These are phyloP conservation scores for Solanum lignicaule DNA, from an alignment of 257 asterid species.

Conservation along the genomic window DNA sequence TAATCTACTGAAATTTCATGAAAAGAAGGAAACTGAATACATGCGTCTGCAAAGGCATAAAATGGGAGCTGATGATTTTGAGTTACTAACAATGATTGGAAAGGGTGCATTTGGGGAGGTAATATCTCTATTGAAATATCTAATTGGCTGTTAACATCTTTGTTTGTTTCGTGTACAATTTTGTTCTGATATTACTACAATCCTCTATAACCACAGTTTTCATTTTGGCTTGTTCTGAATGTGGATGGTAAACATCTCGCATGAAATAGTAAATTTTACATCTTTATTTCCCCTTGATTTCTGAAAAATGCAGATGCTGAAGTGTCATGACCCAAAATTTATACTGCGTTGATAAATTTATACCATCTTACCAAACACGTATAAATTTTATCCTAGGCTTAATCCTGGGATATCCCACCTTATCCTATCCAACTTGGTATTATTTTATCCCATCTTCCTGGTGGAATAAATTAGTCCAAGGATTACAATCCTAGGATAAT, in stretches of 20 bases:
- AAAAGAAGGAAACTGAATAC: slow-evolving; percentile 96
- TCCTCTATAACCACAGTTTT: neutral
- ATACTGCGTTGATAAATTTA: neutral
- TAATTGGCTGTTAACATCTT: neutral
- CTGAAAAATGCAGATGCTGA: neutral
- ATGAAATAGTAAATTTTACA: neutral
- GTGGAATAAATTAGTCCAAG: neutral
- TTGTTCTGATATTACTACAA: neutral
- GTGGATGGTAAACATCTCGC: neutral
- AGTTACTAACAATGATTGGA: slow-evolving; percentile 90
- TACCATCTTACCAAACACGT: neutral
- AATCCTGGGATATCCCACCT: neutral
- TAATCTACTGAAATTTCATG: slow-evolving; percentile 73
- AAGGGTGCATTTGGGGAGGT: slow-evolving; percentile 99
- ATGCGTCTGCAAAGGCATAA: slow-evolving; percentile 99
- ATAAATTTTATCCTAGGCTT: neutral
- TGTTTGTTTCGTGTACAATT: neutral
- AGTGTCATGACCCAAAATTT: neutral
- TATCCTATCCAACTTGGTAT: neutral
- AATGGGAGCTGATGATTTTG: slow-evolving; percentile 93
- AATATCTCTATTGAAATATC: neutral
- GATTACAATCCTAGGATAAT: neutral
- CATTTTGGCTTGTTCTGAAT: neutral
- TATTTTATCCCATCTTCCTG: neutral
- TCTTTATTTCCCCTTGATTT: neutral